Evolutionary conservation across 2,329 filamentous ascomycete species (phyloP), one percentile per base, ranked within the genome.

Genomic region (Exophiala dermatitidis): DNA sequence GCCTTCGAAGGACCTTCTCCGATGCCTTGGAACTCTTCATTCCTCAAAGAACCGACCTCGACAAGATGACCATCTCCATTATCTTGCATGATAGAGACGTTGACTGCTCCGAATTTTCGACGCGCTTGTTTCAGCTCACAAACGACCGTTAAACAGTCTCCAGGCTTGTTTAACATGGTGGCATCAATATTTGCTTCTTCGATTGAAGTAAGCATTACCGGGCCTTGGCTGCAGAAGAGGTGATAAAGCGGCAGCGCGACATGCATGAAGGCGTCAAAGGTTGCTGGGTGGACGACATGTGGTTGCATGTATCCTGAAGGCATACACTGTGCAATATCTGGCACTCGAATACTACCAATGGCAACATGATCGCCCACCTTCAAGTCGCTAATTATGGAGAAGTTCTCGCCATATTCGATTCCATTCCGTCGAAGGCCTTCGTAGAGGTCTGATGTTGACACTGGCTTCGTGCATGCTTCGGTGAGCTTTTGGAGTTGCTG

Each of bases 271-370:
- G 59, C 51, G 34, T 61, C 59, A 5, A 61, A 30, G 2, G 48
- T 53, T 1, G 46, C 42, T 3, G 59, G 59, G 42, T 61, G 59
- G 5, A 60, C n/a, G 2, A 59, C 52, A 43, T 58, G 42, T 31
- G 50, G 50, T n/a, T 45, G 8, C 9, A 45, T 26, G 10, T 45
- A 7, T 9, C 42, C 42, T 6, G 10, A 19, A 26, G 56, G 50
- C 26, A 54, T 43, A 37, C 47, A 52, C 31, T 33, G 26, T 5
- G 19, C 30, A 10, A 52, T 47, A 47, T 52, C 32, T 26, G 49
- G 49, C n/a, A 52, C 34, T 33, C 36, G 2, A 9, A 52, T 12
- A 7, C 12, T 48, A 9, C 42, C 49, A 31, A 52, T 26, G 8
- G 42, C 41, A 28, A 47, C 38, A 3, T 47, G 30, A 26, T 47